These are phyloP conservation scores for Xerocomellus dryophilus DNA, from an alignment of 768 basidiomycete genomes.

Conservation along the genomic window DNA sequence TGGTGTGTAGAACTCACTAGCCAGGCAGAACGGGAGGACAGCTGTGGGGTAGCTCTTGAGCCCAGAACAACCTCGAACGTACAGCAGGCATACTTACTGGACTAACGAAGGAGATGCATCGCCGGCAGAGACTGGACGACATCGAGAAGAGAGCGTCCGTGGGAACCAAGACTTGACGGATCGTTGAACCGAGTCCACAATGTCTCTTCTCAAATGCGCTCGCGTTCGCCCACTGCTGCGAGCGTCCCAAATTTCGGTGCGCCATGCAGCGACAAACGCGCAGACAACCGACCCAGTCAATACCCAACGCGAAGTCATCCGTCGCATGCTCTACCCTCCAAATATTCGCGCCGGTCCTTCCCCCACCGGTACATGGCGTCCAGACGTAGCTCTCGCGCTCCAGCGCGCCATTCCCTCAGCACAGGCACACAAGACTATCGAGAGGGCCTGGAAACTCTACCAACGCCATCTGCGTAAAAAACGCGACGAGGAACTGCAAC, in stretches of 20 bases:
- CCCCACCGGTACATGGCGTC: conserved; percentile 82
- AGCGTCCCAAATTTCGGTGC: conserved; percentile 35
- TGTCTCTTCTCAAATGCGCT: conserved; percentile 38
- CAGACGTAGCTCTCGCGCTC: conserved; percentile 71
- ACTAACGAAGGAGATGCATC: conserved; percentile 18
- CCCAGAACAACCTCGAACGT: not conserved
- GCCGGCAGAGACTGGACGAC: conserved; percentile 26
- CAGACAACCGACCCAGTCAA: conserved; percentile 39
- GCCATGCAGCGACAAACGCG: conserved; percentile 39
- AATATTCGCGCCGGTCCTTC: conserved; percentile 67
- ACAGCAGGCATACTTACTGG: conserved; percentile 12
- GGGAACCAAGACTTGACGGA: conserved; percentile 14
- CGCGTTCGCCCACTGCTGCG: conserved; percentile 24
- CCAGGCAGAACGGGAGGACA: conserved; percentile 37
- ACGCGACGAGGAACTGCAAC: conserved; percentile 62
- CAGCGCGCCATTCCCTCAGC: conserved; percentile 82
- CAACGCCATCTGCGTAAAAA: conserved; percentile 69
- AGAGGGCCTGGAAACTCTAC: conserved; percentile 85
- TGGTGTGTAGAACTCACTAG: conserved; percentile 1
- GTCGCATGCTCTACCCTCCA: conserved; percentile 75
- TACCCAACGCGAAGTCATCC: conserved; percentile 68
- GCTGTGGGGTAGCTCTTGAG: conserved; percentile 19
- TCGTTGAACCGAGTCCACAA: conserved; percentile 15
- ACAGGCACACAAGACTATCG: conserved; percentile 90
- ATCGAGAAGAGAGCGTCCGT: conserved; percentile 19